These are phyloP conservation scores for Brassica incana DNA, from an alignment of 345 rosid genomes.

Conservation along the genomic window DNA sequence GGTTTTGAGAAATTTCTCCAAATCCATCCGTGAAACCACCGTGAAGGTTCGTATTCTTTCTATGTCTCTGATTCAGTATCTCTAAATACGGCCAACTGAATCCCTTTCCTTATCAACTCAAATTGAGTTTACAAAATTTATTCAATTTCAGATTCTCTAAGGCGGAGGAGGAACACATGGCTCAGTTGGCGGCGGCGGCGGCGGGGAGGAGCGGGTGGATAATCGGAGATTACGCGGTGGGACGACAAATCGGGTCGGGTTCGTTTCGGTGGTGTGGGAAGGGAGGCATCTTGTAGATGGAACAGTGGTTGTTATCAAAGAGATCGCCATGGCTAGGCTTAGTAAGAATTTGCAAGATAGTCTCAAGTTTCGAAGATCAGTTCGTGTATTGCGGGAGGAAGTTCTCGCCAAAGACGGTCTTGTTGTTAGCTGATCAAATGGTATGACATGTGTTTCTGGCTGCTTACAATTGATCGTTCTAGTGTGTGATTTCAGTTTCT, in stretches of 20 bases:
- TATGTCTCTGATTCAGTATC: no score
- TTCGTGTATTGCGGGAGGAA: conserved; percentile 89
- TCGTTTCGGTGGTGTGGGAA: conserved; percentile 92
- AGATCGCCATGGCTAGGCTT: conserved; percentile 69
- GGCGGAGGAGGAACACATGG: conserved; percentile 45
- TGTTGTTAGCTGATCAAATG: conserved; percentile 95
- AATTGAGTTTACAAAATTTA: conserved; percentile 31
- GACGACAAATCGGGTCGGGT: conserved; percentile 90
- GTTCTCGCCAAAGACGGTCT: conserved; percentile 81
- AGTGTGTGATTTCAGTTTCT: background rate
- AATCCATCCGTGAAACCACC: no score
- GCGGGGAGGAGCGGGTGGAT: conserved; percentile 52
- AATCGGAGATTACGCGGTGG: conserved; percentile 83
- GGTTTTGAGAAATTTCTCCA: no score
- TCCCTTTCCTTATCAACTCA: conserved; percentile 26
- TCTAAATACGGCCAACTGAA: conserved; percentile 16
- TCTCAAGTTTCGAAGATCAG: conserved; percentile 91
- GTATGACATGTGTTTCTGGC: conserved; percentile 37
- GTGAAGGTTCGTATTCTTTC: no score
- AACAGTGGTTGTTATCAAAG: conserved; percentile 93
- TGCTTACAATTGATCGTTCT: background rate
- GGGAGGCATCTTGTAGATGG: conserved; percentile 90
- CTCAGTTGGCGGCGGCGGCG: conserved; percentile 46
- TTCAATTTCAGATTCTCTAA: conserved; percentile 12
- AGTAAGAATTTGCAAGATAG: conserved; percentile 87